Base-by-base conservation (phyloP, 1,139 yeast species). In the Saccharomyces hybrid region DNA sequence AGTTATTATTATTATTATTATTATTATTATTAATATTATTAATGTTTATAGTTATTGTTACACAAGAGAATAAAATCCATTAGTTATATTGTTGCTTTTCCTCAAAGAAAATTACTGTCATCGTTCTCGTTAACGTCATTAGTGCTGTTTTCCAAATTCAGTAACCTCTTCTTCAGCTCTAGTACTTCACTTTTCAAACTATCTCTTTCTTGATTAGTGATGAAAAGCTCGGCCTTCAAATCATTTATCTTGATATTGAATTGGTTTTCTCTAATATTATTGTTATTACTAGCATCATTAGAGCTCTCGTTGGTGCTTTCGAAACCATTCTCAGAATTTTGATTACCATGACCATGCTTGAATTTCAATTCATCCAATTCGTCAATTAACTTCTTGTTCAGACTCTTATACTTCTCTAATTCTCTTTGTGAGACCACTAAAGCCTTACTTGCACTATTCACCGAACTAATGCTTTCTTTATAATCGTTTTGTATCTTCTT, bases 171-270 rank as follows among this genome's bases (percentile, higher is more conserved):
- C 69, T 84, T 84, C 66, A 84, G 73, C 1, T 75, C 64, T 31
- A 82, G 70, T n/a, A 83, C 80, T 57, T 78, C 82, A 34, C 83
- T 84, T 64, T 86, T 85, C 68, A 88, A 74, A 63, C 84, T 87
- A 66, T 89, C 95, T 61, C 95, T 80, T 71, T 89, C 97, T 71
- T 88, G 93, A 63, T 83, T 84, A 64, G 86, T 77, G 58, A 89
- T 86, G 63, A 80, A 86, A 64, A 89, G 75, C 67, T 88, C 96
- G 1, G 96, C 96, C 64, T 88, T 88, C 64, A 89, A 75, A 64
- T 89, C 96, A 64, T 87, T 83, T 49, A 89, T 78, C 70, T 85
- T 88, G 75, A 88, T 77, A 61, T 84, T 86, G 65, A 79, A 85
- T 62, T 86, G 91, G 46, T 88, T 88, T 60, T 78, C 80, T 50